Conservation (phyloP, 305 asterid genomes). For the Fraxinus albicans region DNA sequence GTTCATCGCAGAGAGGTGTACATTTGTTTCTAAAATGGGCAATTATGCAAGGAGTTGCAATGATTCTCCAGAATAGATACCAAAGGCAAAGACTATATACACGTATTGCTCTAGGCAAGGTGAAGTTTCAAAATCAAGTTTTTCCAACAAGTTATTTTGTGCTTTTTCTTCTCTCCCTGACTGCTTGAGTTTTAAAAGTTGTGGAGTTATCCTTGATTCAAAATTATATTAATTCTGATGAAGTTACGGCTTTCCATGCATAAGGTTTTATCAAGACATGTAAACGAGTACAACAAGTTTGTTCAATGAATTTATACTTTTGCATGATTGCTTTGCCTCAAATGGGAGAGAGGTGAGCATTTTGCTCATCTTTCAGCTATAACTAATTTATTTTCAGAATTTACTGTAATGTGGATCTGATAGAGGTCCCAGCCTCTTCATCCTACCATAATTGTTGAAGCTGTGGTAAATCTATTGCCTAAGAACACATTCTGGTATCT, state of each 20-base stretch:
- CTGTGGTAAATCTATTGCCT: not conserved
- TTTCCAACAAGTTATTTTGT: slow-evolving; percentile 5
- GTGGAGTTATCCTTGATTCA: not conserved
- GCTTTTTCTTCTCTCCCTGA: not conserved
- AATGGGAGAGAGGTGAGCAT: not conserved
- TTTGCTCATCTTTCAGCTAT: slow-evolving; percentile 1
- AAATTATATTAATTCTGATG: slow-evolving; percentile 3
- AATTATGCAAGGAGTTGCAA: slow-evolving; percentile 96
- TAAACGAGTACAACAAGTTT: not conserved
- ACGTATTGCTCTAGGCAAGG: slow-evolving; percentile 99
- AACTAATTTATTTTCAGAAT: not conserved
- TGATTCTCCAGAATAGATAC: slow-evolving; percentile 95
- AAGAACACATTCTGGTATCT: not conserved
- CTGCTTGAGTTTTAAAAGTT: not conserved
- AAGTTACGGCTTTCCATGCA: slow-evolving; percentile 5
- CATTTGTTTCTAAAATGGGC: slow-evolving; percentile 92
- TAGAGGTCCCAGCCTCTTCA: slow-evolving; percentile 4
- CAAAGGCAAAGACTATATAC: slow-evolving; percentile 97
- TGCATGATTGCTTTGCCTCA: not conserved
- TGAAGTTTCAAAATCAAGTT: slow-evolving; percentile 20
- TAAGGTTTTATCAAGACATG: not conserved
- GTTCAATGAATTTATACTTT: not conserved
- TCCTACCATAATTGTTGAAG: not conserved
- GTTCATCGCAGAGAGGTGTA: slow-evolving; percentile 73
- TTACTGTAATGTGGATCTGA: not conserved